Evolutionary conservation across 2,329 filamentous ascomycete genomes (phyloP), one percentile per base, ranked within the genome.

Genomic region (Trichoderma guizhouense): DNA sequence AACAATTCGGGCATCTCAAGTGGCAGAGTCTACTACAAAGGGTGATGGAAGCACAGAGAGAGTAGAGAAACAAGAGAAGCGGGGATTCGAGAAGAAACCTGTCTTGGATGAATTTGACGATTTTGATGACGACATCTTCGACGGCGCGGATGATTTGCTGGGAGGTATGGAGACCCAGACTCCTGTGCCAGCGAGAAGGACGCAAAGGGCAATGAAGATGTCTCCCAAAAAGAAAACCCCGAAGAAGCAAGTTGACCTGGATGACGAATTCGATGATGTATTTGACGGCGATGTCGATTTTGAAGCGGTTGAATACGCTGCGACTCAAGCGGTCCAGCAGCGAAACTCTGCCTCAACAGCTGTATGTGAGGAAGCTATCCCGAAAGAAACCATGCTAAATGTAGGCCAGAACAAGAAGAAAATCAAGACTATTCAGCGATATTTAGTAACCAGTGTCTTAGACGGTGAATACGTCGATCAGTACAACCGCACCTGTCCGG

Each of bases 391-490:
- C 76, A 83, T 86, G 84, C 92, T 94, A 91, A 95, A 85, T 79
- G 79, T 82, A 83, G 81, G 84, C 85, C 88, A 92, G 92, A 89
- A 87, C 82, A 88, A 85, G 79, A 84, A 86, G 79, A 92, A 91
- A 80, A 84, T 87, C 76, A 91, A 90, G 83, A 89, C 91, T 62
- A 97, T 97, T 78, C 94, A 97, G 82, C 91, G 95, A 75, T 97
- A 97, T 83, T 85, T 95, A 74, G 88, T 98, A 76, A 92, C 91
- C 75, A 90, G 91, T 78, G 89, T 95, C 75, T 83, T 92, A 73
- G 88, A 93, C 73, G 88, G 88, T 76, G 86, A 90, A 60, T 97
- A 93, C 80, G 83, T 84, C 72, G 89, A 91, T 80, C 84, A 87
- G 26, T 87, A 86, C 75, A 90, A 91, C 58, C 85, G 87, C 74